Conservation (phyloP, 2,329 filamentous ascomycete genomes). For the Alternaria solani region DNA sequence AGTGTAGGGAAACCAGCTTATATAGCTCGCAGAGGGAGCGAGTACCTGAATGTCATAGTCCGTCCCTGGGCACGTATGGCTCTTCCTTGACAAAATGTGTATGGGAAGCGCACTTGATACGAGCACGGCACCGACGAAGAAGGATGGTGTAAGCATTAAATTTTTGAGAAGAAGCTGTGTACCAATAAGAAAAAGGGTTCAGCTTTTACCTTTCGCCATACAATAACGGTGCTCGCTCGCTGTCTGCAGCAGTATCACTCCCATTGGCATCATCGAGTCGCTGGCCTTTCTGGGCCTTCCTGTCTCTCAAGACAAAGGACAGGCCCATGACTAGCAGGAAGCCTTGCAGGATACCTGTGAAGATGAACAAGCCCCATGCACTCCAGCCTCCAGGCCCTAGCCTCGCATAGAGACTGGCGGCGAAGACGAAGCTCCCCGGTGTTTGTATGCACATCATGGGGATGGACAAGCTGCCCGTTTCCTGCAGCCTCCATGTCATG, state of each 20-base stretch:
- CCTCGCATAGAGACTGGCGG: slow-evolving; percentile 79
- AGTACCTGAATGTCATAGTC: slow-evolving; percentile 14
- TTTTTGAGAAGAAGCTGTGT: background rate
- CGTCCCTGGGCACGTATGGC: background rate
- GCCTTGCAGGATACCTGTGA: slow-evolving; percentile 87
- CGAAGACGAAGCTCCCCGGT: slow-evolving; percentile 89
- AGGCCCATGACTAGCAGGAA: slow-evolving; percentile 81
- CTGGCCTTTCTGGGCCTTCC: slow-evolving; percentile 25
- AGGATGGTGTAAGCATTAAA: background rate
- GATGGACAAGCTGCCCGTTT: slow-evolving; percentile 90
- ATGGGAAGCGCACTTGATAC: background rate
- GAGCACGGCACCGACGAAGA: background rate
- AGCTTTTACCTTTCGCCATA: background rate
- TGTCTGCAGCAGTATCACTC: background rate
- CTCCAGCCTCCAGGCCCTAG: slow-evolving; percentile 89
- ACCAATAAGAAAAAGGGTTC: background rate
- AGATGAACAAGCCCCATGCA: slow-evolving; percentile 89
- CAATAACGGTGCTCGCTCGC: slow-evolving; percentile 13
- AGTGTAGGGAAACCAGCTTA: background rate
- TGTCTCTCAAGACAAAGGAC: slow-evolving; percentile 70
- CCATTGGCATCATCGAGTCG: slow-evolving; percentile 3
- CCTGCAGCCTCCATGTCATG: slow-evolving; percentile 84
- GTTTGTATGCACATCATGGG: slow-evolving; percentile 99
- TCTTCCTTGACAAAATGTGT: background rate
- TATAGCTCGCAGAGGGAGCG: slow-evolving; percentile 1